Conservation (phyloP, 2,329 filamentous ascomycete species). For the Aspergillus terreus region DNA sequence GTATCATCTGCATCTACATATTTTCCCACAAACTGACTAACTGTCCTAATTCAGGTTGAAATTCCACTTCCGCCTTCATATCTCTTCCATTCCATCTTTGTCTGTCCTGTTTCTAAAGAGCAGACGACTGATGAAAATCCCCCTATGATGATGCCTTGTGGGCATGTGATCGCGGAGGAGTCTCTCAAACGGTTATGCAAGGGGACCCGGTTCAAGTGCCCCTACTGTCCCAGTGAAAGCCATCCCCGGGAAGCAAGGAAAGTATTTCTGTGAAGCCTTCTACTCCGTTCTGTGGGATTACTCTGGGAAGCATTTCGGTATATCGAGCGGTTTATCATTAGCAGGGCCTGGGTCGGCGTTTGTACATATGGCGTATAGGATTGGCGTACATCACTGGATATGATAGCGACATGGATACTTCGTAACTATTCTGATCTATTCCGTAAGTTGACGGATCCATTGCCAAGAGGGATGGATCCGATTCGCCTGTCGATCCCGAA, state of each 20-base stretch:
- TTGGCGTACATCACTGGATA: neutral
- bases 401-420: neutral
- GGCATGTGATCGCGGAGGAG: slow-evolving; percentile 87
- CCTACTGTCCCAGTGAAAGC: slow-evolving; percentile 88
- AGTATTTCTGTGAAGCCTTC: slow-evolving; percentile 57
- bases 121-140: slow-evolving; percentile 91
- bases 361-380: slow-evolving; percentile 1
- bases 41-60: slow-evolving; percentile 48
- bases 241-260: slow-evolving; percentile 70
- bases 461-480: neutral
- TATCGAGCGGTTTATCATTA: slow-evolving; percentile 1
- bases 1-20: neutral
- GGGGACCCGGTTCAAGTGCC: slow-evolving; percentile 82
- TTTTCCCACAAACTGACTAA: slow-evolving; percentile 1
- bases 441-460: no score
- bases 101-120: slow-evolving; percentile 95
- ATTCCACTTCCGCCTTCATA: slow-evolving; percentile 62
- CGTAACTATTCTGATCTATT: no score
- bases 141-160: slow-evolving; percentile 94
- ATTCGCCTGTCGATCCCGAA: neutral
- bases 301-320: slow-evolving; percentile 8
- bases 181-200: slow-evolving; percentile 77
- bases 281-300: neutral
- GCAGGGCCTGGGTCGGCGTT: neutral
- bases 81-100: slow-evolving; percentile 91